phyloP scores from a whole-genome alignment of 2,329 filamentous ascomycete species.

The Rutstroemia sp. region DNA sequence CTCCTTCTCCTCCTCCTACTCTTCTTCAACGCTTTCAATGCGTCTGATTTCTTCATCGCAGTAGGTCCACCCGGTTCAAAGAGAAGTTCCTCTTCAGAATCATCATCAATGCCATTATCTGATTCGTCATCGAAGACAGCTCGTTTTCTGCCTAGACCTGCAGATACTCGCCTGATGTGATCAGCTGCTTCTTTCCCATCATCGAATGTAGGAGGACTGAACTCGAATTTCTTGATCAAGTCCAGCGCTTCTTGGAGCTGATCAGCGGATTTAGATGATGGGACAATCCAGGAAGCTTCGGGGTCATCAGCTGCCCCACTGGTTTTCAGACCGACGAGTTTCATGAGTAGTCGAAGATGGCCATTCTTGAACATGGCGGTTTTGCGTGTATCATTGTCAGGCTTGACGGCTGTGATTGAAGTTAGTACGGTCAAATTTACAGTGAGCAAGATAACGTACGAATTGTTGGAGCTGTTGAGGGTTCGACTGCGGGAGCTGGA shows the following conservation, averaged over 20 bases:
- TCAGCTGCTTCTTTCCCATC: conserved; percentile 63
- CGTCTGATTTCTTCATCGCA: conserved; percentile 43
- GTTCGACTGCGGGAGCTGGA: conserved; percentile 24
- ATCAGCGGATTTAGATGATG: conserved; percentile 54
- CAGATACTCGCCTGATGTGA: conserved; percentile 64
- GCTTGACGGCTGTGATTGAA: conserved; percentile 21
- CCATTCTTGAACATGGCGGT: conserved; percentile 83
- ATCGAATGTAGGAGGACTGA: conserved; percentile 70
- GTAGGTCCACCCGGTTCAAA: conserved; percentile 67
- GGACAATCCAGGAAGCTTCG: conserved; percentile 73
- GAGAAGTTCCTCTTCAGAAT: conserved; percentile 44
- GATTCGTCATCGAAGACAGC: conserved; percentile 67
- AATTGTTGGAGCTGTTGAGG: conserved; percentile 41
- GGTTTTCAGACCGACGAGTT: conserved; percentile 62
- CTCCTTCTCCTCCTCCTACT: conserved; percentile 40
- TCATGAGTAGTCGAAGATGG: conserved; percentile 78
- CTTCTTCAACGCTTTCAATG: conserved; percentile 50
- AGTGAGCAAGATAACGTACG: conserved; percentile 35
- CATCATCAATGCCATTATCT: conserved; percentile 49
- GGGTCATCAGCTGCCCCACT: conserved; percentile 53
- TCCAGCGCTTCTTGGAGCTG: conserved; percentile 62
- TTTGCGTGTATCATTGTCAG: conserved; percentile 59
- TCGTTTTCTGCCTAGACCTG: conserved; percentile 40
- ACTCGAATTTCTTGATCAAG: conserved; percentile 69
- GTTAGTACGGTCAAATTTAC: conserved; percentile 16